Percentiles rank a stretch among this genome's conserved stretches.
phyloP scores from a whole-genome alignment of 805 yeast genomes.

The Kodamaea leandrae region DNA sequence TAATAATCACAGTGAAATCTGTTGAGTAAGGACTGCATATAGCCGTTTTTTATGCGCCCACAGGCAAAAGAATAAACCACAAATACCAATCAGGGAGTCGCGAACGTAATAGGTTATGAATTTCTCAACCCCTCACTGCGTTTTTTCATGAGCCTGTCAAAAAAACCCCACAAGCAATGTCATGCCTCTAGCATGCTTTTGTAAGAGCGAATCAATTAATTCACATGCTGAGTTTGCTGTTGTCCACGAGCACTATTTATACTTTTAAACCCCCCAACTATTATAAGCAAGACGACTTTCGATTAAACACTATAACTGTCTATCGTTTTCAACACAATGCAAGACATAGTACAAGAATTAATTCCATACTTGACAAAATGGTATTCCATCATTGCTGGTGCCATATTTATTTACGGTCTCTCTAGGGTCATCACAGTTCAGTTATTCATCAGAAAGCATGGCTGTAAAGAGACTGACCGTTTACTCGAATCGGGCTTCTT shows the following conservation, averaged over 20 bases:
- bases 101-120: background rate
- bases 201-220: background rate
- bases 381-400: conserved; percentile 13
- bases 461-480: conserved; percentile 12
- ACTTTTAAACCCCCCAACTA: background rate
- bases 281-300: too few relatives aligned
- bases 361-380: conserved; percentile 10
- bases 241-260: background rate
- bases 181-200: too few relatives aligned
- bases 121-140: background rate
- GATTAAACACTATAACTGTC: too few relatives aligned
- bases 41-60: background rate
- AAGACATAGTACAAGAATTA: background rate
- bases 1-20: background rate
- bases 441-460: conserved; percentile 12
- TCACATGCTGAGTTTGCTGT: background rate
- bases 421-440: conserved; percentile 7
- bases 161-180: background rate
- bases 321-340: too few relatives aligned
- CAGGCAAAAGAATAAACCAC: background rate
- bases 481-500: conserved; percentile 8
- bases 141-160: background rate
- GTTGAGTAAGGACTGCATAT: background rate
- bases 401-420: conserved; percentile 8
- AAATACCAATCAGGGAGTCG: background rate